Evolutionary conservation across 805 yeast species (phyloP).

Genomic region (Deakozyma indianensis): DNA sequence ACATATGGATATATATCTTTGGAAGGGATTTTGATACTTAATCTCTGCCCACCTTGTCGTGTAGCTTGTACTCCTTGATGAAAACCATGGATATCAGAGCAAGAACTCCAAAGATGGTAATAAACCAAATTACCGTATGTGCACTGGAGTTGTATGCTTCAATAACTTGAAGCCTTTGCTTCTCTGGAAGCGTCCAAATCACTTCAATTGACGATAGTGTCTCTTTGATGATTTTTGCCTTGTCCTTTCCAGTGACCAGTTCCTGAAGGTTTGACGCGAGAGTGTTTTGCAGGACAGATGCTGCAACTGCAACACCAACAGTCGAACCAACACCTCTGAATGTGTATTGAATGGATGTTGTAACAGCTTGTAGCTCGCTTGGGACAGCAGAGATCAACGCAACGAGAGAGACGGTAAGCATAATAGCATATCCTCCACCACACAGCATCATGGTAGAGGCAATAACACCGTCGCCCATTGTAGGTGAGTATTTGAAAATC

Average conservation of each 20-base stretch:
- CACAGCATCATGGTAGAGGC: constrained; percentile 39
- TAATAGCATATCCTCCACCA: constrained; percentile 53
- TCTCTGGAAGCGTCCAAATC: constrained; percentile 1
- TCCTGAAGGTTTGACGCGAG: constrained; percentile 21
- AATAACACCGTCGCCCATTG: constrained; percentile 38
- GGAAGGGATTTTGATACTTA: too few species aligned
- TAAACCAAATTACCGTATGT: not conserved
- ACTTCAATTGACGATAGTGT: not conserved
- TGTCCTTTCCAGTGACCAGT: constrained; percentile 14
- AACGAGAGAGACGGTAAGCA: constrained; percentile 56
- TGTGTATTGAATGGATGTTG: constrained; percentile 82
- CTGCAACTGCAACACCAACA: constrained; percentile 57
- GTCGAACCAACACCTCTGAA: constrained; percentile 83
- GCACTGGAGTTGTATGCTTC: not conserved
- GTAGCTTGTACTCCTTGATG: not conserved
- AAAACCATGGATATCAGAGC: not conserved
- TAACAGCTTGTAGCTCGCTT: constrained; percentile 57
- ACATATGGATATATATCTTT: too few species aligned
- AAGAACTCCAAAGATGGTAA: not conserved
- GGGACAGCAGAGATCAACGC: constrained; percentile 70
- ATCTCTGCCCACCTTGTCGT: not conserved
- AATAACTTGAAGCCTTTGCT: not conserved
- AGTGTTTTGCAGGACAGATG: constrained; percentile 47
- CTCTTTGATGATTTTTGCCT: constrained; percentile 5
- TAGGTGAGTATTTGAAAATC: constrained; percentile 14